A percentile compares a stretch with the other conserved stretches of the same genome.
These are phyloP conservation scores for Leishmania tarentolae DNA, from an alignment of 208 protist species.

Conservation along the genomic window DNA sequence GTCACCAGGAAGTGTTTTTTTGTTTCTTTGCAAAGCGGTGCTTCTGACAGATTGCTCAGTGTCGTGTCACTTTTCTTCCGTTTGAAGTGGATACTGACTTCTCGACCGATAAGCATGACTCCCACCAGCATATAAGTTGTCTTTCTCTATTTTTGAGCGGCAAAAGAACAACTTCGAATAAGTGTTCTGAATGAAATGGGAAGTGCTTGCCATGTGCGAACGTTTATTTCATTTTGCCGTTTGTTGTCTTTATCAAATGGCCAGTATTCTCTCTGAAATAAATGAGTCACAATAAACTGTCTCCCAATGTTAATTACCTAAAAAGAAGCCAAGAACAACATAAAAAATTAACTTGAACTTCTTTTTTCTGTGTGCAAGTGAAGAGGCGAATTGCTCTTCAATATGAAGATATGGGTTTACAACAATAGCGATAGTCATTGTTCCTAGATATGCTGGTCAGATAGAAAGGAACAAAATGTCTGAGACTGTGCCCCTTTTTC, in stretches of 20 bases:
- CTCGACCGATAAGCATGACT: not conserved
- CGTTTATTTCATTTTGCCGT: not conserved
- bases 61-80: not conserved
- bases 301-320: not conserved
- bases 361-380: not conserved
- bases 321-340: not conserved
- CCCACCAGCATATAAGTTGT: not conserved
- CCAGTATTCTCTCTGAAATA: not conserved
- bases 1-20: not conserved
- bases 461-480: not conserved
- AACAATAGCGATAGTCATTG: not conserved
- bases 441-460: not conserved
- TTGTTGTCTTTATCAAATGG: not conserved
- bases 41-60: not conserved
- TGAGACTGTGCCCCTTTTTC: not conserved
- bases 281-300: not conserved
- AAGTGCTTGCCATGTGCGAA: not conserved
- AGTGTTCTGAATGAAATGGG: not conserved
- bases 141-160: not conserved
- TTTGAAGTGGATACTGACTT: not conserved
- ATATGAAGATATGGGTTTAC: not conserved
- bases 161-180: not conserved
- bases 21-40: not conserved
- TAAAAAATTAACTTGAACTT: not conserved
- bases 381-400: not conserved